Evolutionary conservation across 2,329 filamentous ascomycete species (phyloP), one percentile per base, ranked within the genome.

Genomic region (Stylonectria norvegica): DNA sequence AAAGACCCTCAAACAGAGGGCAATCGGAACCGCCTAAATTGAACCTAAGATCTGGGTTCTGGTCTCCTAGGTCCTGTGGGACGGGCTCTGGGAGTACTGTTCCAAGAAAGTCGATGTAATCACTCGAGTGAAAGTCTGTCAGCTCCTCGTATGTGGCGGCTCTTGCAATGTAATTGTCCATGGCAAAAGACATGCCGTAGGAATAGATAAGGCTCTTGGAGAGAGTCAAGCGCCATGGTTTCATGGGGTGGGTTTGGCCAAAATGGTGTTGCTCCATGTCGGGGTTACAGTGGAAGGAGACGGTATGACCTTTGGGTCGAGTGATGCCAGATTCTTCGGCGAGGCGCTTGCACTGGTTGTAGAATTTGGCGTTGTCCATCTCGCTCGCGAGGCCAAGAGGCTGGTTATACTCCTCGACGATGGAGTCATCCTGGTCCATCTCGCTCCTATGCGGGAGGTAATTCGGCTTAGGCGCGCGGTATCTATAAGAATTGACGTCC

Each of bases 261-360:
- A 98, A 98, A 65, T 98, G 93, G 66, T 97, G 91, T 61, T 86
- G 86, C 69, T 98, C 93, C 62, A 97, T 94, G 45, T 88, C 83
- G 2, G 90, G 87, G 58, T 96, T 96, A 68, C 89, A 89, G 64
- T 98, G 93, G 67, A 90, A 97, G 8, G 91, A 96, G 33, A 98
- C 91, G 20, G 78, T 89, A 68, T 94, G 90, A 53, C 89, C 90
- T 59, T 85, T 83, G 2, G 91, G 90, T 23, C 82, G 78, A 37
- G 81, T 79, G 57, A 96, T 87, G 52, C 82, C 84, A 64, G 87
- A 76, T 36, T 77, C 71, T 43, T 75, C 68, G 17, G 76, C 77
- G 16, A 71, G 64, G 38, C 71, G 72, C 59, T 76, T 77, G 63
- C 76, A 76, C 61, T 79, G 78, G 58, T 69, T 71, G 50, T 73